phyloP scores from a whole-genome alignment of 371 early-diverging fungal species.

The Amoeboaphelidium occidentale region DNA sequence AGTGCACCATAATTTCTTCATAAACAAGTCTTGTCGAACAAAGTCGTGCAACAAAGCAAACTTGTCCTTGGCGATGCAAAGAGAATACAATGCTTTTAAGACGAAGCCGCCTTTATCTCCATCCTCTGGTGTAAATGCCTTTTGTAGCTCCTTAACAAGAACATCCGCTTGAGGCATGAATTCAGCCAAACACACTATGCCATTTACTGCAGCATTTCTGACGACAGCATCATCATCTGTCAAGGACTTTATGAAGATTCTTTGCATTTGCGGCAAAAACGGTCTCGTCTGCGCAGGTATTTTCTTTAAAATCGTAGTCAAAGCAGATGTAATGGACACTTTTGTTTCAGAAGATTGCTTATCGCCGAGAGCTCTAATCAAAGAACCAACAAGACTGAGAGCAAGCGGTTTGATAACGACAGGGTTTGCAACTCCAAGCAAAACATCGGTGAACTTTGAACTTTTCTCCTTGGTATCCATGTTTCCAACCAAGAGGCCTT shows the following conservation, averaged over 20 bases:
- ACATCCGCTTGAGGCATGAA: no score
- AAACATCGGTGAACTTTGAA: not conserved
- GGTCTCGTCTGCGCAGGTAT: slow-evolving; percentile 69
- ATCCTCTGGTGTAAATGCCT: no score
- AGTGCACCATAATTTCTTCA: no score
- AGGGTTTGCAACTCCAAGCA: slow-evolving; percentile 4
- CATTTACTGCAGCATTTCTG: slow-evolving; percentile 14
- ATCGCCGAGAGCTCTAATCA: slow-evolving; percentile 91
- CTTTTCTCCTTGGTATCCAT: not conserved
- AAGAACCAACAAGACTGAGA: slow-evolving; percentile 82
- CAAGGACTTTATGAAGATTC: slow-evolving; percentile 78
- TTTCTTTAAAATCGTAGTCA: slow-evolving; percentile 45
- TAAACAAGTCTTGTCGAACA: no score
- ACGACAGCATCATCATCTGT: slow-evolving; percentile 39
- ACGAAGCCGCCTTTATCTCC: no score
- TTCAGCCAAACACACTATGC: no score
- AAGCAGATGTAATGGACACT: slow-evolving; percentile 59
- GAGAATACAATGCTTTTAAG: not conserved
- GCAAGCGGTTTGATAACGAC: slow-evolving; percentile 66
- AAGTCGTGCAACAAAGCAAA: no score
- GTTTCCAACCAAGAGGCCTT: not conserved
- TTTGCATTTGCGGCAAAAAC: slow-evolving; percentile 90
- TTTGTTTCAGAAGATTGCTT: slow-evolving; percentile 72
- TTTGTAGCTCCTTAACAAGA: no score
- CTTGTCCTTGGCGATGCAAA: not conserved